Evolutionary conservation across 495 filamentous ascomycete species (phyloP), one percentile per base, ranked within the genome.

Genomic region (Aspergillus haitiensis): DNA sequence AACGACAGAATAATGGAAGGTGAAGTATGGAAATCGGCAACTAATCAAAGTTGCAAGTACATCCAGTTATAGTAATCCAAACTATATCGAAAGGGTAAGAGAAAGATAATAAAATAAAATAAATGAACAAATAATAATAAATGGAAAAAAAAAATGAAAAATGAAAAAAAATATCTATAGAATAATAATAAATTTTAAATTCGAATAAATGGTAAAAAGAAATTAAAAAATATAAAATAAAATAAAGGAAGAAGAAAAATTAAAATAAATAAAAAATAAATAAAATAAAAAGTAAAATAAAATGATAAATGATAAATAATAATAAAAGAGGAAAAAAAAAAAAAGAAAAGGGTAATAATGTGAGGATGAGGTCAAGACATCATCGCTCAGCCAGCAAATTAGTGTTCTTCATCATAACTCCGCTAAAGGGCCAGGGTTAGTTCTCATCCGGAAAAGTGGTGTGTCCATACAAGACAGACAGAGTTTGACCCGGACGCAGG

Each of bases 401-500:
- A 61, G 58, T 63, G 35, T 64, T 68, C 66, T 61, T 67, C 70
- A 71, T 65, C 64, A 39, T 64, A 67, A 65, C 62, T 68, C 66
- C 63, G 66, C 63, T 66, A 63, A 62, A 66, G 42, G 59, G 65
- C 71, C 69, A 69, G 69, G 69, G 56, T 70, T 67, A 69, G 65
- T 65, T 59, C 71, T 67, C 64, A 69, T 67, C 67, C 71, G 72
- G 70, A 72, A 71, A 70, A 68, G 67, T 56, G 67, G 64, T 64
- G 65, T 58, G 64, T 52, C 68, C 67, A 71, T 67, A 66, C 69
- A 66, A 67, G 63, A 70, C 64, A 72, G 67, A 72, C 71, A 78
- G 64, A 75, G 72, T 74, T 75, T 72, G 75, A 75, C 60, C 74
- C 73, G 72, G 72, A 77, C 73, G 74, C 74, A 78, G 74, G 75